Base-by-base conservation (phyloP, 768 basidiomycete species). In the Butyriboletus loyo region DNA sequence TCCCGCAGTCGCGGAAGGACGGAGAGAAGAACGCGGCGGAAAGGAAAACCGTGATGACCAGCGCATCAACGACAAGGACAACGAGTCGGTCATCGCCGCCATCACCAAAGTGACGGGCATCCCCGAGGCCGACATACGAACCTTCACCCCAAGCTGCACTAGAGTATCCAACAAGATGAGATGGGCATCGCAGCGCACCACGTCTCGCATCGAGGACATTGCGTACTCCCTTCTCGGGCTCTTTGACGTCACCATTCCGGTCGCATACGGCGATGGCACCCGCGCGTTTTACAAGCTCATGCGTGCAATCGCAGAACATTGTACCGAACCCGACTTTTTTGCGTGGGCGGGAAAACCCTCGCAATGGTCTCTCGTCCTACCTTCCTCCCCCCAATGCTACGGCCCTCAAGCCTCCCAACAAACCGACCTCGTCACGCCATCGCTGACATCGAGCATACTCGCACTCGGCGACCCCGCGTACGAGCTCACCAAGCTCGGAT, bases 211-310 rank as follows among this genome's bases (percentile, higher is more conserved):
- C 10, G 64, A 65, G 40, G 64, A 65, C 53, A 42, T 40, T 34
- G 64, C 64, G 0, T 66, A 66, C 43, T 63, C 61, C 14, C 58
- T 65, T 10, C 50, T 66, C 9, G 64, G 59, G 3, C 54, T 65
- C 19, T 57, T 65, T 39, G 64, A 65, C 28, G 11, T 65, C 41
- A 39, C 39, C n/a, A 39, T 65, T 4, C 59, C 61, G 2, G 52
- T 65, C 21, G 52, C 64, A 11, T 65, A 65, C 40, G 64, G 64
- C 2, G 64, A 66, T 4, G 64, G 64, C 5, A 31, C 46, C 2
- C 59, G 59, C 7, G 58, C 64, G 15, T 66, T 65, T 24, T 50
- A 52, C 45, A 64, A 58, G 30, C 59, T 65, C 35, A 50, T 55
- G 53, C 46, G 46, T 17, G 31, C 64, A 8, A 54, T 65, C 37